Evolutionary conservation across 139 green algal species (phyloP), one percentile per base, ranked within the genome.

Genomic region (Coccomyxa sp.): DNA sequence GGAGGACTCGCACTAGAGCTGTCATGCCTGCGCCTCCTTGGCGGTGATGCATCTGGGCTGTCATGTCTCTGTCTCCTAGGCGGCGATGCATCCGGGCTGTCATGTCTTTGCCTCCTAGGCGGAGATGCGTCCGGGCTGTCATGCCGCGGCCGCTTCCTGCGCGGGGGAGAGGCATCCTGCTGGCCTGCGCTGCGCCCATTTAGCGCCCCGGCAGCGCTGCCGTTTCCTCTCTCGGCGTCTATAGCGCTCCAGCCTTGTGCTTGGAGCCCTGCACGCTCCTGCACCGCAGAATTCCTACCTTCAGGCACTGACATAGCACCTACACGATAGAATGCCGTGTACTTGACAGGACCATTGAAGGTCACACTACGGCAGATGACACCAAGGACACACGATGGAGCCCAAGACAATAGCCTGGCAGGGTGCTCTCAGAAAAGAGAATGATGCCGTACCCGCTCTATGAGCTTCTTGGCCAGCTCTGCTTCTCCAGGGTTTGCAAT

Each of bases 401-500:
- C 2, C 34, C 16, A 39, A 34, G 22, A 12, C 12, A 36, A 35
- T 1, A 58, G 22, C 24, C 38, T 74, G n/a, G 31, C 31, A 74
- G 31, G 33, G 34, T 39, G 69, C 8, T 74, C 10, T 70, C 3
- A 64, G 39, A 8, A 70, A 10, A 78, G 29, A 40, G 12, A 1
- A 37, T 29, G 35, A 39, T 3, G 40, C 71, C n/a, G 58, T 54
- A 87, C 90, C 83, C 87, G 83, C 38, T 90, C 81, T 2, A 80
- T 64, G 77, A 90, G 81, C 39, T 77, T 73, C 80, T 70, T 77
- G 8, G 89, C 64, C 0, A 79, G 74, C 55, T 84, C 82, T 0
- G 83, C 88, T 68, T 95, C 91, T 68, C 91, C 91, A 0, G 79
- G 72, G 70, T 95, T 95, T 7, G 88, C 91, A 50, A 95, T 82